These are phyloP conservation scores for Claviceps pusilla DNA, from an alignment of 2,329 filamentous ascomycete genomes.

Conservation along the genomic window DNA sequence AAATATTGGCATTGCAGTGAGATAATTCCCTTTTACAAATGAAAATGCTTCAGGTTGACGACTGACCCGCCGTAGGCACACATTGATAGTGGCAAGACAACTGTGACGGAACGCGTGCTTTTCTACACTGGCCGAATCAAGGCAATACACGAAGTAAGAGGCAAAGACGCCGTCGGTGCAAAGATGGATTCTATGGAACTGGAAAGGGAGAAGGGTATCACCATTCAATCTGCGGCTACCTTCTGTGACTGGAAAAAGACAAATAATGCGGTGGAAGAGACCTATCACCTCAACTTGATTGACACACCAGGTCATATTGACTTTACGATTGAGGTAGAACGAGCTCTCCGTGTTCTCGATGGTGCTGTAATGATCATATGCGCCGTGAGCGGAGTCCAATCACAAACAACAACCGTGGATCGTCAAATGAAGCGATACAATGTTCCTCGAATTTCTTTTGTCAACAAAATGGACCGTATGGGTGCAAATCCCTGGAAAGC, in stretches of 20 bases:
- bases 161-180: slow-evolving; percentile 84
- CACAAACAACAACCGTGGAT: slow-evolving; percentile 95
- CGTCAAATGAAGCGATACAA: slow-evolving; percentile 98
- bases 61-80: slow-evolving; percentile 49
- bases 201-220: slow-evolving; percentile 96
- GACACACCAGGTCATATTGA: slow-evolving; percentile 98
- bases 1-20: slow-evolving; percentile 94
- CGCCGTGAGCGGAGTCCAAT: slow-evolving; percentile 92
- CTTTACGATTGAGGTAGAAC: slow-evolving; percentile 97
- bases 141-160: slow-evolving; percentile 90
- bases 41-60: slow-evolving; percentile 6
- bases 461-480: slow-evolving; percentile 99
- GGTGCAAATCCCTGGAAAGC: slow-evolving; percentile 96
- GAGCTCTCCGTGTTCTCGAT: slow-evolving; percentile 84
- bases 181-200: slow-evolving; percentile 99
- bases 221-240: slow-evolving; percentile 93
- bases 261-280: slow-evolving; percentile 69
- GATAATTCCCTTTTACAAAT: not conserved
- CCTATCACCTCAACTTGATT: slow-evolving; percentile 95
- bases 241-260: slow-evolving; percentile 95
- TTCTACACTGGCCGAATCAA: slow-evolving; percentile 98
- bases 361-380: slow-evolving; percentile 98
- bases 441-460: slow-evolving; percentile 83
- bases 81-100: slow-evolving; percentile 97
- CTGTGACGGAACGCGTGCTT: slow-evolving; percentile 85